These are phyloP conservation scores for Boletellus ananiceps DNA, from an alignment of 768 basidiomycete species.

Conservation along the genomic window DNA sequence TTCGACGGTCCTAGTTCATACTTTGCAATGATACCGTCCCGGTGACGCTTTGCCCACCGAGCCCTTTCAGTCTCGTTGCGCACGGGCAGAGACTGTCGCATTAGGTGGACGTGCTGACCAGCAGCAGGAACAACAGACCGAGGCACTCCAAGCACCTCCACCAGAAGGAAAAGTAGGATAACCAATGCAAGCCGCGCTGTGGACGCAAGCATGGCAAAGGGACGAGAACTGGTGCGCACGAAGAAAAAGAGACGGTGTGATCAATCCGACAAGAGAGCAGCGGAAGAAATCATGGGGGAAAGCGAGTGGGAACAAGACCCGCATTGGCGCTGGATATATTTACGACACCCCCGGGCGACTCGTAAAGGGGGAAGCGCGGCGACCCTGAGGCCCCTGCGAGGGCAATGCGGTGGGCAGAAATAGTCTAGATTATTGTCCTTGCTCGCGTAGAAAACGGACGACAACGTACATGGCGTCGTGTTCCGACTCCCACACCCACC, in stretches of 20 bases:
- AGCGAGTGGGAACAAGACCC: constrained; percentile 4
- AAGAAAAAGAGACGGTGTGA: neutral
- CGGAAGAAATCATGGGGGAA: neutral
- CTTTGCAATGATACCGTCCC: constrained; percentile 41
- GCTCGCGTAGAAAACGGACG: neutral
- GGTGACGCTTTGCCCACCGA: constrained; percentile 43
- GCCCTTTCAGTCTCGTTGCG: constrained; percentile 21
- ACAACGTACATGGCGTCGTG: neutral
- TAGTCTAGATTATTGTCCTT: neutral
- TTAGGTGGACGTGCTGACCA: constrained; percentile 23
- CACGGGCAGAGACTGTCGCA: constrained; percentile 6
- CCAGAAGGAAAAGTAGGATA: constrained; percentile 10
- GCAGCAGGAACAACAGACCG: constrained; percentile 4
- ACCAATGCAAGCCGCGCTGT: constrained; percentile 7
- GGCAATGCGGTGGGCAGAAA: neutral
- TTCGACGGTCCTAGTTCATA: constrained; percentile 34
- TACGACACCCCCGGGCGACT: no score
- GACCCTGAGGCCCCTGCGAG: neutral
- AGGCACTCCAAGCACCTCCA: constrained; percentile 12
- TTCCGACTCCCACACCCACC: no score
- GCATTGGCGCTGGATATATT: no score
- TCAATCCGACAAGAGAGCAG: constrained; percentile 8
- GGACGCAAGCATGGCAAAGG: constrained; percentile 8
- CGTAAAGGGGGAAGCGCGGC: no score
- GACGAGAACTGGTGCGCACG: constrained; percentile 1